These are phyloP conservation scores for Fusarium sterilihyphosum DNA, from an alignment of 2,329 filamentous ascomycete genomes.

Conservation along the genomic window DNA sequence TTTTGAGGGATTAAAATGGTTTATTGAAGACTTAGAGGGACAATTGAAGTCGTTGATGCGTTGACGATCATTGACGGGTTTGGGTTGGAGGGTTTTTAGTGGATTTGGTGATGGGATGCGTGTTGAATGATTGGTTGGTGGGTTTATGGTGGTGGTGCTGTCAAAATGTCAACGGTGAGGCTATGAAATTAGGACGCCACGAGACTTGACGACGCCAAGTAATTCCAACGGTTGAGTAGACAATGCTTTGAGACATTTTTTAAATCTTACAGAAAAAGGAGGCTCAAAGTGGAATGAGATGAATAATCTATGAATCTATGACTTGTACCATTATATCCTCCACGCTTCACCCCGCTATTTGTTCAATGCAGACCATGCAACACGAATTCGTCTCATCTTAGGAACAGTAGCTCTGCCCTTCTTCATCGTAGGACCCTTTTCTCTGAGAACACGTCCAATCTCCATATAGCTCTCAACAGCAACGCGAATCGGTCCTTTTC, in stretches of 20 bases:
- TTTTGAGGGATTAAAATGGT: not conserved
- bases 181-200: not conserved
- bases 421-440: conserved; percentile 52
- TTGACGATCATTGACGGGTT: conserved; percentile 3
- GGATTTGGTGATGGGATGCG: not conserved
- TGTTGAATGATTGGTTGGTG: conserved; percentile 13
- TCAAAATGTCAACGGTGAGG: not conserved
- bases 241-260: not conserved
- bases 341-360: not conserved
- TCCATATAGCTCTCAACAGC: conserved; percentile 82
- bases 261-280: accelerated
- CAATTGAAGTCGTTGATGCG: not conserved
- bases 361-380: conserved; percentile 66
- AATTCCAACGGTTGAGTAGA: not conserved
- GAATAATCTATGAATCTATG: conserved; percentile 11
- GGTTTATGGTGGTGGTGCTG: not conserved
- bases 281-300: not conserved
- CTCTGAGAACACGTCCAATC: conserved; percentile 71
- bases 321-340: not conserved
- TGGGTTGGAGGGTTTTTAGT: not conserved
- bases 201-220: not conserved
- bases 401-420: conserved; percentile 56
- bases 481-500: conserved; percentile 71
- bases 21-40: not conserved
- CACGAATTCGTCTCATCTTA: conserved; percentile 58